Evolutionary conservation across 139 green algal genomes (phyloP).

Genomic region (Picocystis salinarum): DNA sequence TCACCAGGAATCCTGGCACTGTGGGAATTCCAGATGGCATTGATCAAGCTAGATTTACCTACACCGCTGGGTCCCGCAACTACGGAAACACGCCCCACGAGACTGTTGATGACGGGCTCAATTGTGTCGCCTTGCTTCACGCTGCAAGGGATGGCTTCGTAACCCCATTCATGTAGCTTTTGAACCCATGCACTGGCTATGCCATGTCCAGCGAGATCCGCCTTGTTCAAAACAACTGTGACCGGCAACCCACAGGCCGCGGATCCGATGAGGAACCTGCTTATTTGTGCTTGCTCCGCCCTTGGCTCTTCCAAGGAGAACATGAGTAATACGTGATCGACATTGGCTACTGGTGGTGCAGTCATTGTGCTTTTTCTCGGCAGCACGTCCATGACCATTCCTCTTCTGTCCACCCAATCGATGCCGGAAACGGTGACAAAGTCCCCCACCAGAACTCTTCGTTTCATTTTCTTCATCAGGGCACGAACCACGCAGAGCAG

Average conservation of each 20-base stretch:
- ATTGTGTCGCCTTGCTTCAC: constrained; percentile 41
- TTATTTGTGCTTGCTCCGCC: constrained; percentile 46
- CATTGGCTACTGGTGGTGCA: constrained; percentile 77
- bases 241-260: constrained; percentile 57
- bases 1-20: background rate
- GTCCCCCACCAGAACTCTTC: constrained; percentile 73
- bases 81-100: constrained; percentile 40
- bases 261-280: constrained; percentile 64
- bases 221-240: constrained; percentile 84
- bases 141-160: constrained; percentile 43
- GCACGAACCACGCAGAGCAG: constrained; percentile 66
- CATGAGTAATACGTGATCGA: constrained; percentile 73
- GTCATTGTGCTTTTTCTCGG: constrained; percentile 25
- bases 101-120: constrained; percentile 18
- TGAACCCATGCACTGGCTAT: background rate
- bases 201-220: constrained; percentile 31
- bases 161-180: constrained; percentile 57
- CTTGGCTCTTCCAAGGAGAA: constrained; percentile 56
- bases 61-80: constrained; percentile 75
- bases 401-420: constrained; percentile 50
- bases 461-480: constrained; percentile 78
- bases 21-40: constrained; percentile 18
- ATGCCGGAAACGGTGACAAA: constrained; percentile 44
- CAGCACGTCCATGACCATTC: constrained; percentile 18
- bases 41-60: constrained; percentile 90